A percentile compares a stretch with the other conserved stretches of the same genome.
Evolutionary conservation across 495 filamentous ascomycete species (phyloP).

Genomic region (Chaetomium cochliodes): DNA sequence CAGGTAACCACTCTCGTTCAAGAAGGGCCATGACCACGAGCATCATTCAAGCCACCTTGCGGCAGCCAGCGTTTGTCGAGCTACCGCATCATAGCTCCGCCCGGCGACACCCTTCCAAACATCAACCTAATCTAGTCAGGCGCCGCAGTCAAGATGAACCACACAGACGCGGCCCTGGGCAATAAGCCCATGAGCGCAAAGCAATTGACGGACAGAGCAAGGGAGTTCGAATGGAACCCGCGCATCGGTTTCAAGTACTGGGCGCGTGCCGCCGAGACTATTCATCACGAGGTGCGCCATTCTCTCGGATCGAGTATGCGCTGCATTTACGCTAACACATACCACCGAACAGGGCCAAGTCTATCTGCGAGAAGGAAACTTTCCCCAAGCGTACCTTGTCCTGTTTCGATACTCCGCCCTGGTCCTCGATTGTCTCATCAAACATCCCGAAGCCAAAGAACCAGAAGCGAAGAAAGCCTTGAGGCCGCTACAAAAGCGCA

Average conservation of each 20-base stretch:
- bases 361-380: conserved; percentile 81
- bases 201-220: conserved; percentile 67
- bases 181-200: conserved; percentile 66
- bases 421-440: conserved; percentile 58
- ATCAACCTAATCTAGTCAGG: no score
- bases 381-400: conserved; percentile 82
- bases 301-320: background rate
- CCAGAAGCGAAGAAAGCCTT: conserved; percentile 35
- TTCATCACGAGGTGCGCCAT: conserved; percentile 72
- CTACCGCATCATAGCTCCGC: background rate
- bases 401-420: conserved; percentile 79
- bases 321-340: background rate
- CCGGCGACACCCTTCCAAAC: no score
- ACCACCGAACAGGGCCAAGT: conserved; percentile 46
- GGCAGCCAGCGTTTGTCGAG: background rate
- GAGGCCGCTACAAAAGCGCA: conserved; percentile 29
- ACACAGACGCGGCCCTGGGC: conserved; percentile 11
- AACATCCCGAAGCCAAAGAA: conserved; percentile 65
- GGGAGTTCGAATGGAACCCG: conserved; percentile 75
- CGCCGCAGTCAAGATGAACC: conserved; percentile 17
- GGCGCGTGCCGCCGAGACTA: conserved; percentile 73
- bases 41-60: background rate
- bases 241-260: conserved; percentile 72
- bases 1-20: background rate
- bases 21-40: background rate